Conservation (phyloP, 768 basidiomycete genomes). For the Hypsizygus marmoreus region DNA sequence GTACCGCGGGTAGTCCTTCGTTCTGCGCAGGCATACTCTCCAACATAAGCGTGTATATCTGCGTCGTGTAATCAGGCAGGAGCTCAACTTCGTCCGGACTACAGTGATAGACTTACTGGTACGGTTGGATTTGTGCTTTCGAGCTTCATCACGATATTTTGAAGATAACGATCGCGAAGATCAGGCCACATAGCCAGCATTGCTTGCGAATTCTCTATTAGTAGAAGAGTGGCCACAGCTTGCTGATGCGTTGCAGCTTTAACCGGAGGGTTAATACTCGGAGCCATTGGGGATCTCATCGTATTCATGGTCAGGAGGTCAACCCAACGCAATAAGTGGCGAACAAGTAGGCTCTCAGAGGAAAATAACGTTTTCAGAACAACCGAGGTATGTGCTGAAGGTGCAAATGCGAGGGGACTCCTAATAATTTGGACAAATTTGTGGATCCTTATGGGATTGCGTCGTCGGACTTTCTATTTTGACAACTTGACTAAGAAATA, state of each 20-base stretch:
- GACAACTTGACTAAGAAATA: slow-evolving; percentile 24
- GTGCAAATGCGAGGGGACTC: slow-evolving; percentile 8
- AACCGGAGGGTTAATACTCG: slow-evolving; percentile 17
- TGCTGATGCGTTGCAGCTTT: slow-evolving; percentile 28
- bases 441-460: slow-evolving; percentile 44
- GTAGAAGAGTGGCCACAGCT: slow-evolving; percentile 42
- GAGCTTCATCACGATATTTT: slow-evolving; percentile 42
- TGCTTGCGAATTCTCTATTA: slow-evolving; percentile 57
- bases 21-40: slow-evolving; percentile 44
- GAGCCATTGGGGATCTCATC: slow-evolving; percentile 1
- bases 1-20: slow-evolving; percentile 27
- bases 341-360: slow-evolving; percentile 5
- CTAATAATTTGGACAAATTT: slow-evolving; percentile 19
- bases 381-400: slow-evolving; percentile 9
- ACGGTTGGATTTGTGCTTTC: slow-evolving; percentile 37
- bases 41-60: slow-evolving; percentile 46
- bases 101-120: slow-evolving; percentile 36
- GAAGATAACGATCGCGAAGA: slow-evolving; percentile 49
- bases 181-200: slow-evolving; percentile 49
- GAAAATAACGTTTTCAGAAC: slow-evolving; percentile 6
- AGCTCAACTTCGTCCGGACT: not conserved
- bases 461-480: slow-evolving; percentile 41
- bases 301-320: slow-evolving; percentile 11
- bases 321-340: slow-evolving; percentile 3
- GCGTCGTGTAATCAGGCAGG: slow-evolving; percentile 19